Evolutionary conservation across 768 basidiomycete genomes (phyloP).

Genomic region (Boletus rubroflammeus): DNA sequence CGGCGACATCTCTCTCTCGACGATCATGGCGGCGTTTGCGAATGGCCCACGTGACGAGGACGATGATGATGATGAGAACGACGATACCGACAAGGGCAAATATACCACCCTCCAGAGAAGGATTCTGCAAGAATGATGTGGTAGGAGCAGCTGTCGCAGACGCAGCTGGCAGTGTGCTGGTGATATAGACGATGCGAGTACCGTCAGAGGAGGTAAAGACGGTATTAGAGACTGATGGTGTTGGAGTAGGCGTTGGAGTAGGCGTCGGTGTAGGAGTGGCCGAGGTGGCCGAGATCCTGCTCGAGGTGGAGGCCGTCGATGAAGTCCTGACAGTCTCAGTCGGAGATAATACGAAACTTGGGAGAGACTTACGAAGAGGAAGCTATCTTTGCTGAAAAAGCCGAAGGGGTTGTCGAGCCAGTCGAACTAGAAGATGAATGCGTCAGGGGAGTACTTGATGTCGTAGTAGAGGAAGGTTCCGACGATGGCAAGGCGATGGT

Average conservation of each 20-base stretch:
- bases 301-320: conserved; percentile 7
- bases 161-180: conserved; percentile 28
- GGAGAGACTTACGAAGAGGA: conserved; percentile 22
- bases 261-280: conserved; percentile 3
- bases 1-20: conserved; percentile 33
- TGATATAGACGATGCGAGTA: conserved; percentile 28
- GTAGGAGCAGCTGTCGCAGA: conserved; percentile 20
- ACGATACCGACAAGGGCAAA: conserved; percentile 51
- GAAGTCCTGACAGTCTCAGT: conserved; percentile 7
- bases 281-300: conserved; percentile 10
- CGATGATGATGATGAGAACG: conserved; percentile 44
- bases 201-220: conserved; percentile 26
- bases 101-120: conserved; percentile 56
- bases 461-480: conserved; percentile 13
- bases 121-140: conserved; percentile 59
- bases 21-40: conserved; percentile 46
- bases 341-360: not conserved
- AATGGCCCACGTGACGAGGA: conserved; percentile 43
- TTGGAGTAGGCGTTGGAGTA: conserved; percentile 11
- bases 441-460: conserved; percentile 20
- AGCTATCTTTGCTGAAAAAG: conserved; percentile 1
- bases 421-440: conserved; percentile 24
- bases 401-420: conserved; percentile 20
- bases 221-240: conserved; percentile 15
- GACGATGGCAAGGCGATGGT: conserved; percentile 14